Conservation (phyloP, 2,329 filamentous ascomycete species). For the Fusarium decemcellulare region DNA sequence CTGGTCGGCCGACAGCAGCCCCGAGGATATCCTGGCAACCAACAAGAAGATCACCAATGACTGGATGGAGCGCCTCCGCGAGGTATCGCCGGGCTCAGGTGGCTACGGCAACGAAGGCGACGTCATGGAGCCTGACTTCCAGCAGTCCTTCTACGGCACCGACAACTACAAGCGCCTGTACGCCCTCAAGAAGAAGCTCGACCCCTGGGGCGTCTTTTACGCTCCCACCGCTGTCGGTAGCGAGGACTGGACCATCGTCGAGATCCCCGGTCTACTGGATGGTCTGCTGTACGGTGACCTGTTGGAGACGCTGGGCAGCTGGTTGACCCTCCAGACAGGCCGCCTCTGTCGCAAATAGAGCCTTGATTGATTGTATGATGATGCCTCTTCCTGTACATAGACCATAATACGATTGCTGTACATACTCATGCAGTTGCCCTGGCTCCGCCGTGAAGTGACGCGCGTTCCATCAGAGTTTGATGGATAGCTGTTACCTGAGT, state of each 20-base stretch:
- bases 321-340: conserved; percentile 34
- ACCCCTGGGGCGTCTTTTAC: conserved; percentile 48
- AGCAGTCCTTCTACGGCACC: conserved; percentile 48
- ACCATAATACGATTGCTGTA: not conserved
- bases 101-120: conserved; percentile 53
- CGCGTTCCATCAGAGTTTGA: no score
- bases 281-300: conserved; percentile 20
- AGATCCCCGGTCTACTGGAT: conserved; percentile 12
- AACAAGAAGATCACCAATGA: conserved; percentile 45
- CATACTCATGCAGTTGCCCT: not conserved
- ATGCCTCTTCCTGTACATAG: not conserved
- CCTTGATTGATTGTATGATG: not conserved
- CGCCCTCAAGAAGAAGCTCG: conserved; percentile 50
- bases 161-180: conserved; percentile 46
- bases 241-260: conserved; percentile 31
- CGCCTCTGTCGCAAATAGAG: conserved; percentile 28
- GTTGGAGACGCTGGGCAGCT: conserved; percentile 30
- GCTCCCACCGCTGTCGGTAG: conserved; percentile 34
- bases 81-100: conserved; percentile 39
- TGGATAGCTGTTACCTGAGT: no score
- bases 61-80: conserved; percentile 28
- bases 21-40: conserved; percentile 35
- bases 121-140: conserved; percentile 50
- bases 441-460: no score
- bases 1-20: conserved; percentile 27